phyloP scores from a whole-genome alignment of 1,284 basidiomycete species.

The Athelia sp. region DNA sequence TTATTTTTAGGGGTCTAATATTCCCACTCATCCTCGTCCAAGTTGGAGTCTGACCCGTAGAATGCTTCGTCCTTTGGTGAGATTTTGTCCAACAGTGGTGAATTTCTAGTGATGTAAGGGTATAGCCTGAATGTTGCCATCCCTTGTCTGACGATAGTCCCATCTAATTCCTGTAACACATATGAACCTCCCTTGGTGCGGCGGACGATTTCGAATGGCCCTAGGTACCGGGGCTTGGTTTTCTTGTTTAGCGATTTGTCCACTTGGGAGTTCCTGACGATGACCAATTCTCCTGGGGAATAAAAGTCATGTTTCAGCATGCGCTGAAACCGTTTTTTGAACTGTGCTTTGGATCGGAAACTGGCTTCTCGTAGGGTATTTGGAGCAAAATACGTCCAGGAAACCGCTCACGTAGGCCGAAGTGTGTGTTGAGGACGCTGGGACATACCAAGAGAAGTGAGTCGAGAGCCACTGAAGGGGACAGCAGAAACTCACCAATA shows the following conservation, averaged over 20 bases:
- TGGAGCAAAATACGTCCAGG: too few relatives aligned
- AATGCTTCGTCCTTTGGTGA: not conserved
- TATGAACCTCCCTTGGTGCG: slow-evolving; percentile 15
- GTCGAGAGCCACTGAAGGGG: too few relatives aligned
- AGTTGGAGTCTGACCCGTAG: not conserved
- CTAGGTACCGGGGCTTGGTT: slow-evolving; percentile 16
- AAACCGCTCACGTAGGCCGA: too few relatives aligned
- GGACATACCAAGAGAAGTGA: too few relatives aligned
- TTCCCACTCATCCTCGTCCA: not conserved
- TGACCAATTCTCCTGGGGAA: slow-evolving; percentile 15
- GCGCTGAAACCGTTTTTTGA: too few relatives aligned
- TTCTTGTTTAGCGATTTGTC: slow-evolving; percentile 17
- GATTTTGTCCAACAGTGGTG: not conserved
- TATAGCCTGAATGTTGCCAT: slow-evolving; percentile 25
- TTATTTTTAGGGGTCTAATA: not conserved
- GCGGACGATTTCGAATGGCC: slow-evolving; percentile 18
- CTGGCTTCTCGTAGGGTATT: too few relatives aligned
- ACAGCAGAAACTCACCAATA: too few relatives aligned
- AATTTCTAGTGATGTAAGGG: slow-evolving; percentile 17
- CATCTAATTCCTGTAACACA: slow-evolving; percentile 23
- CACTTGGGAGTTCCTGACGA: slow-evolving; percentile 14
- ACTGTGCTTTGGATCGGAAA: too few relatives aligned
- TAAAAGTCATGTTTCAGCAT: slow-evolving; percentile 17
- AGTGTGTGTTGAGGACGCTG: too few relatives aligned
- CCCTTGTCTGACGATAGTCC: slow-evolving; percentile 14